Evolutionary conservation across 768 basidiomycete species (phyloP).

Genomic region (Naganishia kalamii): DNA sequence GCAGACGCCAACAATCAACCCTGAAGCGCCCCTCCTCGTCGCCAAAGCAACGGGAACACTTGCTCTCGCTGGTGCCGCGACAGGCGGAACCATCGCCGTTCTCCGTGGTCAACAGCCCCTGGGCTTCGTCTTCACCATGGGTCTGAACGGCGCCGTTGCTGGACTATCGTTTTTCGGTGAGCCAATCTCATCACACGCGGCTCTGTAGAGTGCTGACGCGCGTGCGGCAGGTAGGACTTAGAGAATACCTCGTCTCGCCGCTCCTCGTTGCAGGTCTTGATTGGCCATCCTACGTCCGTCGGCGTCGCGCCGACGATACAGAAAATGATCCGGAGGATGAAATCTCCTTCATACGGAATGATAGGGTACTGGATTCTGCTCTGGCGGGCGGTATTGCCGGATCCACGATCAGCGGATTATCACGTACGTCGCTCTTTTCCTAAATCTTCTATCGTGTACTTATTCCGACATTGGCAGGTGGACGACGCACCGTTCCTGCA

Average conservation of each 20-base stretch:
- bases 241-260: slow-evolving; percentile 71
- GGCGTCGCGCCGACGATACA: slow-evolving; percentile 16
- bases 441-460: background rate
- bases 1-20: slow-evolving; percentile 29
- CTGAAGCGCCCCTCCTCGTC: slow-evolving; percentile 35
- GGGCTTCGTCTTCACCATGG: slow-evolving; percentile 57
- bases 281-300: slow-evolving; percentile 50
- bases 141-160: slow-evolving; percentile 65
- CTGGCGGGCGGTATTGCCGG: slow-evolving; percentile 20
- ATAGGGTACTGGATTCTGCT: slow-evolving; percentile 17
- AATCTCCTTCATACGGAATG: background rate
- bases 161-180: slow-evolving; percentile 73
- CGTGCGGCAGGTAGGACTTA: slow-evolving; percentile 54
- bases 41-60: slow-evolving; percentile 30
- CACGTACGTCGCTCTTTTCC: slow-evolving; percentile 11
- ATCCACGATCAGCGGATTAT: background rate
- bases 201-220: background rate
- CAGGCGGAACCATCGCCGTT: slow-evolving; percentile 52
- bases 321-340: slow-evolving; percentile 21
- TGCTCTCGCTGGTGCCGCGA: slow-evolving; percentile 55
- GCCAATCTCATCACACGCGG: slow-evolving; percentile 43
- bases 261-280: slow-evolving; percentile 52
- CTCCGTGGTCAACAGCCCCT: slow-evolving; percentile 53
- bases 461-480: slow-evolving; percentile 52
- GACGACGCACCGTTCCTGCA: slow-evolving; percentile 55